A percentile compares a stretch with the other conserved stretches of the same genome.
These are phyloP conservation scores for Globisporangium canariense DNA, from an alignment of 352 stramenopile species.

Conservation along the genomic window DNA sequence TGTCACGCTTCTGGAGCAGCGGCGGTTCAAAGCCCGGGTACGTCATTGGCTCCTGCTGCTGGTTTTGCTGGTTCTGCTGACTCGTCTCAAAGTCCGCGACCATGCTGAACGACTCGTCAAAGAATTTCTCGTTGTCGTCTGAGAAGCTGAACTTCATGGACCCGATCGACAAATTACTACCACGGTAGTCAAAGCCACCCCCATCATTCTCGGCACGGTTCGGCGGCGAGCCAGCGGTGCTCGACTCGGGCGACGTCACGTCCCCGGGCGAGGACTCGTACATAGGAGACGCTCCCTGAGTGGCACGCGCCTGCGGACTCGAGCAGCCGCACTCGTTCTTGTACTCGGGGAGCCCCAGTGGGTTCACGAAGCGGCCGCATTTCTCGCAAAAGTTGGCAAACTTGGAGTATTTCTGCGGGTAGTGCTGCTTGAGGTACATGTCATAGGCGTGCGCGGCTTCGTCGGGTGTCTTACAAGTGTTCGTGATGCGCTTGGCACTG, in stretches of 20 bases:
- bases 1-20: slow-evolving; percentile 49
- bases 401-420: slow-evolving; percentile 81
- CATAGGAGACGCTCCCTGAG: slow-evolving; percentile 17
- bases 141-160: slow-evolving; percentile 76
- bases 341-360: slow-evolving; percentile 66
- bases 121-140: slow-evolving; percentile 64
- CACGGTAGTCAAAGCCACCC: slow-evolving; percentile 30
- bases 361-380: slow-evolving; percentile 81
- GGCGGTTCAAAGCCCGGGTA: slow-evolving; percentile 18
- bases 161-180: slow-evolving; percentile 62
- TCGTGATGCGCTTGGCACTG: slow-evolving; percentile 85
- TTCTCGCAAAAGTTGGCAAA: slow-evolving; percentile 86
- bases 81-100: slow-evolving; percentile 24
- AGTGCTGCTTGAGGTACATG: slow-evolving; percentile 77
- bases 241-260: slow-evolving; percentile 19
- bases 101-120: slow-evolving; percentile 50
- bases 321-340: slow-evolving; percentile 72
- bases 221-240: slow-evolving; percentile 11
- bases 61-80: slow-evolving; percentile 14
- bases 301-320: not conserved
- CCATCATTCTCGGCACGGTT: slow-evolving; percentile 36
- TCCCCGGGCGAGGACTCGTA: slow-evolving; percentile 22
- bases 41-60: slow-evolving; percentile 24
- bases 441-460: slow-evolving; percentile 82
- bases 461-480: slow-evolving; percentile 86